These are phyloP conservation scores for Podila horticola DNA, from an alignment of 192 early-diverging fungal genomes.

Conservation along the genomic window DNA sequence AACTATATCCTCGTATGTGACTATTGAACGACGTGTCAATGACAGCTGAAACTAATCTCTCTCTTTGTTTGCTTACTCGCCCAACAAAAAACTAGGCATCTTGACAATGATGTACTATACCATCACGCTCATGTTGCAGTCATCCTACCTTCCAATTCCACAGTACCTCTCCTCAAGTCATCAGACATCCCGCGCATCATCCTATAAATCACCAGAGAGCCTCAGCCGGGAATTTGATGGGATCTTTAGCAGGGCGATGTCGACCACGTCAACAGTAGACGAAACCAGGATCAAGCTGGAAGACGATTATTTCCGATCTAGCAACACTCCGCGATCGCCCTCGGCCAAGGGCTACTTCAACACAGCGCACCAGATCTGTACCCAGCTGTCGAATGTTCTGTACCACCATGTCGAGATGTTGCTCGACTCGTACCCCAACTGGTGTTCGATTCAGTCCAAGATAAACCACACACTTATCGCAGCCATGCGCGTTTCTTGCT, in stretches of 20 bases:
- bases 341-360: conserved; percentile 33
- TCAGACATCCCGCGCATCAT: conserved; percentile 8
- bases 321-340: neutral
- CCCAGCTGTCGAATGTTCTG: conserved; percentile 45
- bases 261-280: conserved; percentile 10
- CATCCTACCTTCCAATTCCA: conserved; percentile 43
- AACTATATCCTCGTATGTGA: neutral
- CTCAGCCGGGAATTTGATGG: conserved; percentile 33
- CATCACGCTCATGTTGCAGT: conserved; percentile 48
- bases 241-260: conserved; percentile 22
- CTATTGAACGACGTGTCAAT: neutral
- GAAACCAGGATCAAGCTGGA: conserved; percentile 26
- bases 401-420: conserved; percentile 46
- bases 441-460: conserved; percentile 43
- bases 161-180: conserved; percentile 27
- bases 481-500: conserved; percentile 35
- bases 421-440: conserved; percentile 38
- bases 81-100: conserved; percentile 14
- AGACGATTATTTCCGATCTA: conserved; percentile 4
- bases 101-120: conserved; percentile 44
- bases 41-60: neutral
- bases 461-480: conserved; percentile 34
- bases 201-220: conserved; percentile 29
- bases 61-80: neutral
- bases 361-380: conserved; percentile 47